A percentile compares a stretch with the other conserved stretches of the same genome.
Evolutionary conservation across 2,329 filamentous ascomycete species (phyloP).

Genomic region (Cladosporium sp.): DNA sequence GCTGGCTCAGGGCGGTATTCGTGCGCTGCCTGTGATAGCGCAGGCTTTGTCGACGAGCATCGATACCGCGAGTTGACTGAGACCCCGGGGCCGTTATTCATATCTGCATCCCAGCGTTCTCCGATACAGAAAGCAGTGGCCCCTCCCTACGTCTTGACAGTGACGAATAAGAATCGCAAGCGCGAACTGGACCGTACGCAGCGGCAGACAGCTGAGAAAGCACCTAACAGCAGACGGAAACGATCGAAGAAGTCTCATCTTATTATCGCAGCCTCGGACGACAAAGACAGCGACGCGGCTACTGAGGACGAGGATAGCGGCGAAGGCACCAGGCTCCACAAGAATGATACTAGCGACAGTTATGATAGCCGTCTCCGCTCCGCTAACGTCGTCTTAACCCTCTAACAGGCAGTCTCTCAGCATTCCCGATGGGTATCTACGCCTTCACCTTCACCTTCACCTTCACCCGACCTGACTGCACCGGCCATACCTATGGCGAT

Average conservation of each 20-base stretch:
- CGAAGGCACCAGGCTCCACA: neutral
- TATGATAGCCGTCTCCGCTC: neutral
- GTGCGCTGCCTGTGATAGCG: too few relatives aligned
- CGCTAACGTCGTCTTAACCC: neutral
- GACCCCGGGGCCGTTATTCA: neutral
- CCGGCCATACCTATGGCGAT: neutral
- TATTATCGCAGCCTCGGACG: neutral
- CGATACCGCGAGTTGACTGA: too few relatives aligned
- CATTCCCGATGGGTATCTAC: neutral
- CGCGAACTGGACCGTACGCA: neutral
- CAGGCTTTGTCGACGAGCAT: neutral
- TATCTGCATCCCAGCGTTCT: neutral
- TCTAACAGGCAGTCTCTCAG: neutral
- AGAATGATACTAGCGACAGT: neutral
- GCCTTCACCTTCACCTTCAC: neutral
- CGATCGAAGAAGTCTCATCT: neutral
- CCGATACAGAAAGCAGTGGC: neutral
- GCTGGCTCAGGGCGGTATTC: too few relatives aligned
- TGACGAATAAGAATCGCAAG: neutral
- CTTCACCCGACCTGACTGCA: neutral
- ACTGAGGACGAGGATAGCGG: neutral
- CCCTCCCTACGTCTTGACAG: neutral
- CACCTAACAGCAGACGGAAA: neutral
- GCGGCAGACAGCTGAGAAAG: neutral
- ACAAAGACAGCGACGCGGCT: neutral